Percentiles rank a stretch among this genome's conserved stretches.
Evolutionary conservation across 169 alveolate species (phyloP).

Genomic region (Plasmodium coatneyi): DNA sequence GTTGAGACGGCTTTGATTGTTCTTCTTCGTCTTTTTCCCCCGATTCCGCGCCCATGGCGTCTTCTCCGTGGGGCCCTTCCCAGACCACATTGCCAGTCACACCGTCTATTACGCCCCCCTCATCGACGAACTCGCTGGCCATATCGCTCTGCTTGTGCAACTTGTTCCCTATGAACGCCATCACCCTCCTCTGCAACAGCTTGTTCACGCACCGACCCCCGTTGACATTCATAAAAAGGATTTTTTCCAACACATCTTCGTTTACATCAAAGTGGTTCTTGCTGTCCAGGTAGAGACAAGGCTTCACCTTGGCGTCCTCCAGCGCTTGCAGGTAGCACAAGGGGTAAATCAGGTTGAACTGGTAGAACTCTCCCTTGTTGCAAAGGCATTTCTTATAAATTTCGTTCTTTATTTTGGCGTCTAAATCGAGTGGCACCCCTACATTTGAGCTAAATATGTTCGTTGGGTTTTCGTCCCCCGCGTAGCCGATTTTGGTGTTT

Average conservation of each 20-base stretch:
- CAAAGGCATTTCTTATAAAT: slow-evolving; percentile 53
- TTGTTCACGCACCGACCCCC: slow-evolving; percentile 28
- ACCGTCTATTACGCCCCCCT: background rate
- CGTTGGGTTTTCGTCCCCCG: slow-evolving; percentile 61
- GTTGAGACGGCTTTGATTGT: background rate
- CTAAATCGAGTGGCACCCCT: slow-evolving; percentile 38
- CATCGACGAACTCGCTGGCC: slow-evolving; percentile 17
- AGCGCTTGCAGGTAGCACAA: slow-evolving; percentile 26
- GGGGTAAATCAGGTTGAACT: slow-evolving; percentile 53
- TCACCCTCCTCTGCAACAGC: slow-evolving; percentile 27
- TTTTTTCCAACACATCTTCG: slow-evolving; percentile 71
- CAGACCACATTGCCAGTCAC: no score
- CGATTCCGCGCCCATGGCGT: background rate
- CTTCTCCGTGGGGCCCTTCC: background rate
- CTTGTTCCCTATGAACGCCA: slow-evolving; percentile 41
- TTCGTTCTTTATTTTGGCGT: slow-evolving; percentile 31
- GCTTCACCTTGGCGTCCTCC: slow-evolving; percentile 23
- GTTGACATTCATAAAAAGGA: slow-evolving; percentile 51
- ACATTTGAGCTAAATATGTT: slow-evolving; percentile 43
- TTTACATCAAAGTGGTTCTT: slow-evolving; percentile 40
- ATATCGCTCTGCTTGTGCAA: slow-evolving; percentile 29
- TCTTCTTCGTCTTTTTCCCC: background rate
- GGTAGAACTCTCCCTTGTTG: slow-evolving; percentile 47
- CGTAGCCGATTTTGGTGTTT: slow-evolving; percentile 52
- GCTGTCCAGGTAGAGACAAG: slow-evolving; percentile 55